Evolutionary conservation across 1,284 basidiomycete species (phyloP), one percentile per base, ranked within the genome.

Genomic region (Ceratobasidium sp.): DNA sequence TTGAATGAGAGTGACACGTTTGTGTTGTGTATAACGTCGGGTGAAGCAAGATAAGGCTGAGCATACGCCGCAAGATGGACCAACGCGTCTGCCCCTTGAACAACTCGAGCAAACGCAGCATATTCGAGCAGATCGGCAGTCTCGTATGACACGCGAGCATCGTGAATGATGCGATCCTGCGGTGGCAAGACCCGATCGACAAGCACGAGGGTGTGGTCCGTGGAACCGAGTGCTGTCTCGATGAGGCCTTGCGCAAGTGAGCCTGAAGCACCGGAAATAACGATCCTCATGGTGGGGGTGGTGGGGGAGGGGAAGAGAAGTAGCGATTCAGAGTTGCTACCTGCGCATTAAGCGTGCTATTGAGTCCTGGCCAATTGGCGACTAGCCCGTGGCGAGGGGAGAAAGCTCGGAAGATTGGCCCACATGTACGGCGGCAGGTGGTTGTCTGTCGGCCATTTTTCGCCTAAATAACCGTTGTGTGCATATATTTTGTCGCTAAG

Each of bases 31-130:
- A 79, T 75, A n/a, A 75, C 64, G 16, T 79, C 70, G 9, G 78
- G 72, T 60, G 80, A 58, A 46, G 71, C 73, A 1, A 61, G 59
- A 14, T 74, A 55, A 5, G 81, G 81, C 53, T 77, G 71, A 0
- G 80, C 80, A 21, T 80, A 79, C 2, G 80, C 80, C 14, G 78
- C 80, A 16, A 82, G 75, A 72, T 83, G 82, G 32, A 83, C 78
- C 9, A 81, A 77, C 16, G 77, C 80, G 64, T 81, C 78, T 12
- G 73, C 52, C 28, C 72, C 69, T 57, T 76, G 72, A 55, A 71
- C 69, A 14, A 75, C 59, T 52, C 80, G 76, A 5, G 79, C 73
- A 23, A 79, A 74, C 23, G 72, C 75, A 16, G 67, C 39, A 58
- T 77, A 77, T 30, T 74, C 75, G 1, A 72, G 70, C 34, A 80